Evolutionary conservation across 306 rosid species (phyloP), one percentile per base, ranked within the genome.

Genomic region (Begonia loranthoides): DNA sequence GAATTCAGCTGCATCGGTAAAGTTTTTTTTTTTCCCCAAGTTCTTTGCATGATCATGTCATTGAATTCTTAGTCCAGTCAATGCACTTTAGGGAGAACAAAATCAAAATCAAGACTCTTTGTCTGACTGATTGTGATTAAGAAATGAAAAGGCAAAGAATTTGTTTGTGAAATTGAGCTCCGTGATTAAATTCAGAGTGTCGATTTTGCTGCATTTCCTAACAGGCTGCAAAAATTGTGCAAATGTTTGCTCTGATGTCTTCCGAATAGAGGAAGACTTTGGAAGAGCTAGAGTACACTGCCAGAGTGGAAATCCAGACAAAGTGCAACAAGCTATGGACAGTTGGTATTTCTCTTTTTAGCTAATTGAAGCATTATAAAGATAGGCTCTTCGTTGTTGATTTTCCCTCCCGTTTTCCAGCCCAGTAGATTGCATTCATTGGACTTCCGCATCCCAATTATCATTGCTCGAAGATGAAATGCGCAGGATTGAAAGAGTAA

Each of bases 361-460:
- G 14, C 36, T 28, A 28, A 28, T 28, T 28, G 6, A 28, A 28
- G 36, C 8, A 28, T 7, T 28, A 28, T 28, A 7, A 13, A 14
- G 15, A 10, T 15, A 15, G 33, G 17, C 55, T 36, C 50, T 16
- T 17, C 17, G 53, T 56, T 9, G 6, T 28, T 28, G 36, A 28
- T 28, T 7, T 28, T 28, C 36, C 36, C 36, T 28, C 9, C 22
- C 36, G 36, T 41, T 13, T 72, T 65, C 59, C 84, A 90, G 99
- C 75, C 99, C 99, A 55, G 95, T 90, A 54, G 95, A 90, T 54
- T 90, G 99, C 80, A 90, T 90, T 71, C 95, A 90, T 59, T 90
- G 99, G 99, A 86, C 95, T 70, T 86, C 99, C 59, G 94, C 99
- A 50, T 83, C 95, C 21, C 94, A 90, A 51, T 60, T 90, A 54